A percentile compares a stretch with the other conserved stretches of the same genome.
phyloP scores from a whole-genome alignment of 2,329 filamentous ascomycete genomes.

The Fusarium sp. region DNA sequence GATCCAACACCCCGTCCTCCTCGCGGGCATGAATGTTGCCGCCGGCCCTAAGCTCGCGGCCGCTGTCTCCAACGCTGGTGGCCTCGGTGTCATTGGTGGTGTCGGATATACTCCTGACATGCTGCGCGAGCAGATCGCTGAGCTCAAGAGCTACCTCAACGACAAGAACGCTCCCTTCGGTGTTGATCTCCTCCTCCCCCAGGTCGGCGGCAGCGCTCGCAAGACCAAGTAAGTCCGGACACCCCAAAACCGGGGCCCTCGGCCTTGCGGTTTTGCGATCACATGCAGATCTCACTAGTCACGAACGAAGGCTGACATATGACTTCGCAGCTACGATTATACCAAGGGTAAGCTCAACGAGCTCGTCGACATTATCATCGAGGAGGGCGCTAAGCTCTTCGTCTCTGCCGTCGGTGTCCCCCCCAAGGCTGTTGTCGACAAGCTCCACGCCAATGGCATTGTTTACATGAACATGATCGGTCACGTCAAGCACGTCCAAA shows the following conservation, averaged over 20 bases:
- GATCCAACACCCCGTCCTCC: constrained; percentile 95
- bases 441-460: constrained; percentile 84
- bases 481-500: constrained; percentile 98
- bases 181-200: constrained; percentile 90
- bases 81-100: constrained; percentile 94
- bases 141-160: constrained; percentile 85
- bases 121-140: constrained; percentile 92
- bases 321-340: constrained; percentile 86
- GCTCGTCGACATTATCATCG: constrained; percentile 90
- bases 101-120: constrained; percentile 97
- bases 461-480: constrained; percentile 99
- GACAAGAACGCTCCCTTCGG: constrained; percentile 97
- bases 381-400: constrained; percentile 89
- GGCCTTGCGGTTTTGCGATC: constrained; percentile 15
- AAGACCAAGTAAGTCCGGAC: constrained; percentile 78
- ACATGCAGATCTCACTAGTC: constrained; percentile 29
- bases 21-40: constrained; percentile 99
- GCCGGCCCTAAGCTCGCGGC: constrained; percentile 95
- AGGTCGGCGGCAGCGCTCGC: constrained; percentile 91
- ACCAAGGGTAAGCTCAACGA: constrained; percentile 98
- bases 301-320: constrained; percentile 13
- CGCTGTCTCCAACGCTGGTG: constrained; percentile 95
- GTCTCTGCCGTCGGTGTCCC: constrained; percentile 96
- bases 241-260: background rate
- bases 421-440: constrained; percentile 86